Conservation (phyloP, 345 rosid species). For the Psidium friedrichsthalianum region DNA sequence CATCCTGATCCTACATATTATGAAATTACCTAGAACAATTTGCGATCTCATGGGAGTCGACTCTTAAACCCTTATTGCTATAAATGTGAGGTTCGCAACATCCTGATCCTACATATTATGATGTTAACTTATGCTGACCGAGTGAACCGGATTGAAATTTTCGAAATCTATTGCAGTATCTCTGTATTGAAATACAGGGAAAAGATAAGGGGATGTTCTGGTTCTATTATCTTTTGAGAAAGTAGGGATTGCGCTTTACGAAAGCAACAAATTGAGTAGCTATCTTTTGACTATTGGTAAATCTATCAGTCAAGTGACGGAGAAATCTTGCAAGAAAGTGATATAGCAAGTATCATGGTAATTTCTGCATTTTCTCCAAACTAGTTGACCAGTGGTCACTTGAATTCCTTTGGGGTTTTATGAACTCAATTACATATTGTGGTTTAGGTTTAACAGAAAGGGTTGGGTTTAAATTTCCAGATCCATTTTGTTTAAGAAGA, state of each 20-base stretch:
- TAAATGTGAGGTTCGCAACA: background rate
- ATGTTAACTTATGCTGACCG: background rate
- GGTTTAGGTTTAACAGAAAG: background rate
- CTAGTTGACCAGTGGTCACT: background rate
- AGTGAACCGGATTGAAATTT: background rate
- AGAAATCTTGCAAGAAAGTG: background rate
- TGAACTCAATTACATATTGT: background rate
- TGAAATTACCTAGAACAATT: background rate
- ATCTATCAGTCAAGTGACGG: background rate
- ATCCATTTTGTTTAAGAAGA: background rate
- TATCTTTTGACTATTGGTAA: background rate
- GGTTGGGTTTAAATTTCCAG: background rate
- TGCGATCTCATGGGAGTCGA: background rate
- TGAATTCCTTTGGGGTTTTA: background rate
- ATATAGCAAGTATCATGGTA: background rate
- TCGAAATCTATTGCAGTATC: background rate
- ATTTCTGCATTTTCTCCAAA: background rate
- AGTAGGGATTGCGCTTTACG: background rate
- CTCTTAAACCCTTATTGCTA: background rate
- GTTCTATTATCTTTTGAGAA: background rate
- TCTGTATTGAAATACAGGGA: background rate
- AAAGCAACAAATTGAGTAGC: background rate
- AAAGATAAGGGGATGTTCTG: background rate
- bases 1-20: background rate
- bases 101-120: background rate